Evolutionary conservation across 2,329 filamentous ascomycete species (phyloP).

Genomic region (Botrytis paeoniae): DNA sequence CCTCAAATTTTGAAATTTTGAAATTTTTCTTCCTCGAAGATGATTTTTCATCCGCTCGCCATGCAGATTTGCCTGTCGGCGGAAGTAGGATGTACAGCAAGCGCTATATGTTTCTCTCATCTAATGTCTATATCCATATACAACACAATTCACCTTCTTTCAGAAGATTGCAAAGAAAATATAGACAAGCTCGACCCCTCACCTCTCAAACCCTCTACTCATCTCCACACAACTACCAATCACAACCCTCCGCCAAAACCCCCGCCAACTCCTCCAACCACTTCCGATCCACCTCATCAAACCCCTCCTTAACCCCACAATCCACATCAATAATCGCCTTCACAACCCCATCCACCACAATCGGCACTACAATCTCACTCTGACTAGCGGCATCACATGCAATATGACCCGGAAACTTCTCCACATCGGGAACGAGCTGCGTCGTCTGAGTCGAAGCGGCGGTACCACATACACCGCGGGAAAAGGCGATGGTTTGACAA

Average conservation of each 20-base stretch:
- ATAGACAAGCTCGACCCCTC: background rate
- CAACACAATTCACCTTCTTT: background rate
- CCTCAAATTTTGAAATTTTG: background rate
- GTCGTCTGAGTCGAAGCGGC: slow-evolving; percentile 60
- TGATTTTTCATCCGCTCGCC: background rate
- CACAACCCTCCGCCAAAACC: slow-evolving; percentile 58
- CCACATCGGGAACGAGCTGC: slow-evolving; percentile 68
- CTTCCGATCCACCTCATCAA: slow-evolving; percentile 63
- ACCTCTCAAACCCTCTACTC: background rate
- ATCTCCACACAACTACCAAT: slow-evolving; percentile 51
- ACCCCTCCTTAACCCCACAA: slow-evolving; percentile 64
- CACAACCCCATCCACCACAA: slow-evolving; percentile 48
- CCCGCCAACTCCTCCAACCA: slow-evolving; percentile 65
- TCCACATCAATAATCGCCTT: slow-evolving; percentile 80
- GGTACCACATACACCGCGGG: slow-evolving; percentile 71
- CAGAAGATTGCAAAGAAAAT: background rate
- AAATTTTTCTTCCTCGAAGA: too few species aligned
- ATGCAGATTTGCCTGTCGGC: background rate
- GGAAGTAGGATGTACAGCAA: background rate
- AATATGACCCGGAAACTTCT: slow-evolving; percentile 74
- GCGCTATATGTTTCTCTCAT: background rate
- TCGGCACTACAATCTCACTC: slow-evolving; percentile 81
- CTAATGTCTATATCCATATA: background rate
- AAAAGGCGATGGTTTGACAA: slow-evolving; percentile 73
- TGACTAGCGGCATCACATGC: slow-evolving; percentile 73